Base-by-base conservation (phyloP, 176 grass and related monocot species). In the Oryza meridionalis region DNA sequence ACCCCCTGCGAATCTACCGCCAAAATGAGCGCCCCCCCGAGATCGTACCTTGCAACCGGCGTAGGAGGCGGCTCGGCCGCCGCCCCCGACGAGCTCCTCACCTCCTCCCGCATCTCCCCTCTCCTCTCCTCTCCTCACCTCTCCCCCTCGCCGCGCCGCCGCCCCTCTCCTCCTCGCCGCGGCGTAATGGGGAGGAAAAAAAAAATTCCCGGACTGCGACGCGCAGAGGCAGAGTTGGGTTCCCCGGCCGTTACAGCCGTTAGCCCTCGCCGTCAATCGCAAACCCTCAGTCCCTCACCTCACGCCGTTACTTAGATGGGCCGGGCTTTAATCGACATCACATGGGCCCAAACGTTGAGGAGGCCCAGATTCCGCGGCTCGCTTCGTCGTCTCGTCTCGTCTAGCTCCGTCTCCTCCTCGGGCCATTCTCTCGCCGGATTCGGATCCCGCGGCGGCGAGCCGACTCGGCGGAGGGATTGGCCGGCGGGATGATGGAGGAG, bases 81-180 rank as follows among this genome's bases (percentile, higher is more conserved):
- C 55, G 84, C 89, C 76, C 80, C 88, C 65, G 88, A 87, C 77
- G 93, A 99, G 88, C 89, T 99, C 85, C 89, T 86, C 10, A 99
- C 96, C 91, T 99, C 93, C 81, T 99, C 93, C 47, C 91, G 73
- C 93, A 93, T 98, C 88, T 85, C 78, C 59, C 45, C 80, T 38
- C 35, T 6, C 35, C 35, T 6, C 35, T 29, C 5, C 37, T 38
- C 37, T 38, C 37, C 33, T 35, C 33, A 1, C 35, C 35, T 37
- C 35, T 37, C 38, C 51, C 40, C 40, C 40, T 1, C 40, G 7
- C 40, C 40, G 8, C 40, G 35, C 0, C 35, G 35, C 35, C 35
- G 35, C 40, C 40, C 40, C 40, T 42, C 16, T 53, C 72, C 78
- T 67, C 75, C 14, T 66, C 35, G 8, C 42, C 81, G 46, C 6